phyloP scores from a whole-genome alignment of 2,329 filamentous ascomycete species.

The Cladophialophora bantiana region DNA sequence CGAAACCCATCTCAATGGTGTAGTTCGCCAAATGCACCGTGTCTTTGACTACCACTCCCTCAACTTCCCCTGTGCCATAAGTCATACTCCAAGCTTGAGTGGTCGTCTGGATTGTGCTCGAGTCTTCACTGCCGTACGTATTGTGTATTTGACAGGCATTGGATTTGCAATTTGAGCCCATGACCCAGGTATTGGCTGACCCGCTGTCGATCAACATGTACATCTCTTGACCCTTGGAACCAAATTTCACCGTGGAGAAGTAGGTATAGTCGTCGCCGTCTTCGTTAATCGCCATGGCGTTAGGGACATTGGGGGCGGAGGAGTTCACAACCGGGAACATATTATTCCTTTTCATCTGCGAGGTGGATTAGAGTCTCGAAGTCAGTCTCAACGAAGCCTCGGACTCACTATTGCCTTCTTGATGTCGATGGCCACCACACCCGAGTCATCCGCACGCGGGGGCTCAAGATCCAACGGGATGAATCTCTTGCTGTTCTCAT shows the following conservation, averaged over 20 bases:
- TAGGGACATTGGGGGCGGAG: constrained; percentile 49
- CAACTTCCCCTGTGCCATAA: constrained; percentile 80
- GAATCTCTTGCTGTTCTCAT: constrained; percentile 43
- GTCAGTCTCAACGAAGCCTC: neutral
- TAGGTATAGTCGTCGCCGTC: constrained; percentile 64
- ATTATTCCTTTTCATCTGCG: constrained; percentile 54
- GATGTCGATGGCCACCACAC: constrained; percentile 47
- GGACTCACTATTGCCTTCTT: constrained; percentile 44
- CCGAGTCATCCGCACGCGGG: constrained; percentile 39
- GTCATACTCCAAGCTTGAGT: constrained; percentile 67
- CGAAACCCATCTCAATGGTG: constrained; percentile 70
- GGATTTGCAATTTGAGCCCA: constrained; percentile 72
- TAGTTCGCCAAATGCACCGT: constrained; percentile 71
- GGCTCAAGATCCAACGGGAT: constrained; percentile 42
- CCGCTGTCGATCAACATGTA: constrained; percentile 63
- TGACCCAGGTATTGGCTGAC: constrained; percentile 79
- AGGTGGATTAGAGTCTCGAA: constrained; percentile 13
- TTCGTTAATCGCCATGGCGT: constrained; percentile 60
- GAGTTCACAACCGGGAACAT: constrained; percentile 55
- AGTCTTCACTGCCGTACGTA: constrained; percentile 71
- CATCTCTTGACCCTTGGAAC: constrained; percentile 58
- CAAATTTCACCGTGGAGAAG: constrained; percentile 59
- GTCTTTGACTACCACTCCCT: constrained; percentile 71
- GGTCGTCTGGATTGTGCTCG: constrained; percentile 65
- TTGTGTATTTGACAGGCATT: constrained; percentile 73